Conservation (phyloP, 495 filamentous ascomycete species). For the Glutinoglossum americanum region DNA sequence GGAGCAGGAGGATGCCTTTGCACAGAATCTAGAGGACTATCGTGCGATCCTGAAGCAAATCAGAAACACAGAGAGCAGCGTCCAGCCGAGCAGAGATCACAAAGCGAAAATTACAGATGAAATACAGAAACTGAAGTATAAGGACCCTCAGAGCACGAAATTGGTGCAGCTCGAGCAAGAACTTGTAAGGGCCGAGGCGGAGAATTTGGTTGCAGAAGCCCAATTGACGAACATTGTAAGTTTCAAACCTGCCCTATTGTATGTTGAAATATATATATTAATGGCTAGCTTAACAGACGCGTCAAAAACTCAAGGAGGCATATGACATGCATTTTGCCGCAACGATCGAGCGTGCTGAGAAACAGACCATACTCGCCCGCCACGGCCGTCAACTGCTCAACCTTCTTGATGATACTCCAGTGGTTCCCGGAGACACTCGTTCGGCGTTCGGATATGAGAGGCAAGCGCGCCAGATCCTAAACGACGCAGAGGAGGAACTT, state of each 20-base stretch:
- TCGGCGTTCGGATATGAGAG: constrained; percentile 37
- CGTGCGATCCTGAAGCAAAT: constrained; percentile 68
- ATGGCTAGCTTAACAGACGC: constrained; percentile 31
- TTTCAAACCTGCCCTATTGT: neutral
- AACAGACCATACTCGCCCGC: constrained; percentile 78
- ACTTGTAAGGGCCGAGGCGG: constrained; percentile 82
- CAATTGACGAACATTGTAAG: constrained; percentile 82
- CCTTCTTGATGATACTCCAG: constrained; percentile 75
- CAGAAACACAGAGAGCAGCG: constrained; percentile 72
- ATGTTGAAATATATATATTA: neutral
- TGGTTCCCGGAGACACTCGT: constrained; percentile 66
- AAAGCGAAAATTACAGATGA: constrained; percentile 74
- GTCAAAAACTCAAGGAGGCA: constrained; percentile 83
- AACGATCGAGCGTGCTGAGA: constrained; percentile 84
- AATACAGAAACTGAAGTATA: constrained; percentile 69
- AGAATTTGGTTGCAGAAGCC: constrained; percentile 87
- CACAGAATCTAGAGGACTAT: constrained; percentile 66
- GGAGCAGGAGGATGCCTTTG: constrained; percentile 76
- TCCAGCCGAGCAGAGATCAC: constrained; percentile 77
- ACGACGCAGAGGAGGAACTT: constrained; percentile 79
- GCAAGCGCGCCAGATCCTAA: constrained; percentile 62
- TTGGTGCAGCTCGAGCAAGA: constrained; percentile 81
- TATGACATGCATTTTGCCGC: constrained; percentile 72
- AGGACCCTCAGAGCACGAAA: constrained; percentile 59
- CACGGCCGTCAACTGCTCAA: constrained; percentile 71